phyloP scores from a whole-genome alignment of 768 basidiomycete genomes.

The Leccinum rimulosum region DNA sequence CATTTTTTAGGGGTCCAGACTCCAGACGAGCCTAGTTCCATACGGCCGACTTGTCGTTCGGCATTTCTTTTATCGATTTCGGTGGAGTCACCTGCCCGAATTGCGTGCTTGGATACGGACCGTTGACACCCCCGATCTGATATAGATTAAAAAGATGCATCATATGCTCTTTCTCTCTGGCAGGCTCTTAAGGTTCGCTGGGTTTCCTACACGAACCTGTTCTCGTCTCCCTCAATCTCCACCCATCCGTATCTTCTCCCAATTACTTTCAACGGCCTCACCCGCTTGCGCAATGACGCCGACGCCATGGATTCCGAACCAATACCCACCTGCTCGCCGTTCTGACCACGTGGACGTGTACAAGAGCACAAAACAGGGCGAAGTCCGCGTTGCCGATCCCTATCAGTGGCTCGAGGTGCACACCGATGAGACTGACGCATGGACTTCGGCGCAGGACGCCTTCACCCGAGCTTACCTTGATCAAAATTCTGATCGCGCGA shows the following conservation, averaged over 20 bases:
- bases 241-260: not conserved
- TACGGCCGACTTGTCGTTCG: not conserved
- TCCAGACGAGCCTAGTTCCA: not conserved
- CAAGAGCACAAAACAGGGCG: conserved; percentile 58
- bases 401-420: conserved; percentile 74
- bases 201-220: conserved; percentile 11
- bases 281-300: conserved; percentile 33
- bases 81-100: conserved; percentile 10
- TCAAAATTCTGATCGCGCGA: conserved; percentile 56
- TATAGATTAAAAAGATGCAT: conserved; percentile 23
- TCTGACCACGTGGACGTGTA: conserved; percentile 68
- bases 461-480: conserved; percentile 62
- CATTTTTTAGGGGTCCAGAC: conserved; percentile 4
- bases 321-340: conserved; percentile 64
- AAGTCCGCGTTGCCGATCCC: conserved; percentile 65
- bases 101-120: conserved; percentile 21
- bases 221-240: conserved; percentile 8
- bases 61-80: conserved; percentile 18
- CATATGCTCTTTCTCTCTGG: conserved; percentile 11
- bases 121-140: conserved; percentile 31
- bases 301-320: conserved; percentile 52
- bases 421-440: conserved; percentile 59
- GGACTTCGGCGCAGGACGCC: conserved; percentile 59
- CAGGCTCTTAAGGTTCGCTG: conserved; percentile 20
- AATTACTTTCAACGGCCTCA: conserved; percentile 7